Conservation (phyloP, 2,329 filamentous ascomycete genomes). For the Penicillium sp. region DNA sequence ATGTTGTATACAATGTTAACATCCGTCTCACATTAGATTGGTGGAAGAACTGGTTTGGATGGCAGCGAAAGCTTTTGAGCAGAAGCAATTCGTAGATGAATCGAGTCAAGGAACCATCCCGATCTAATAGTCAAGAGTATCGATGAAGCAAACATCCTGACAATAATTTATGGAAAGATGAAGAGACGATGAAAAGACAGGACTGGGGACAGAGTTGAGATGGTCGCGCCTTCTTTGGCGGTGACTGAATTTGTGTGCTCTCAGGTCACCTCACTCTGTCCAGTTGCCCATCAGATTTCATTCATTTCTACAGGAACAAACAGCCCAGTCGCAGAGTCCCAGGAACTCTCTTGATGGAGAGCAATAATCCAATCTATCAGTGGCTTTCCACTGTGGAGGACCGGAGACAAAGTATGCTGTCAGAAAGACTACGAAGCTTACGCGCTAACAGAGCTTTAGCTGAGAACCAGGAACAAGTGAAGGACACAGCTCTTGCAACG, state of each 20-base stretch:
- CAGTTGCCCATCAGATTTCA: not conserved
- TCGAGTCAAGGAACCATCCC: not conserved
- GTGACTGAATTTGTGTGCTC: not conserved
- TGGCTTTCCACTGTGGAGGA: constrained; percentile 13
- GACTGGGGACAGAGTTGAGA: not conserved
- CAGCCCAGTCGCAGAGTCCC: not conserved
- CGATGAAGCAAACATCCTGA: not conserved
- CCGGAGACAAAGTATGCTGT: not conserved
- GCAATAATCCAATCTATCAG: constrained; percentile 7
- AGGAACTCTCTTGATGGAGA: constrained; percentile 1
- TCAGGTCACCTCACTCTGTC: not conserved
- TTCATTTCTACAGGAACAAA: not conserved
- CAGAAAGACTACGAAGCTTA: too few species aligned
- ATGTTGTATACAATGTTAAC: not conserved
- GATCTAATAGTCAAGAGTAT: not conserved
- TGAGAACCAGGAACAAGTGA: not conserved
- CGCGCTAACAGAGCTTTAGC: not conserved
- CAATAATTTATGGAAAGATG: not conserved
- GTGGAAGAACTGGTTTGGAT: too few species aligned
- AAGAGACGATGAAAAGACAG: not conserved
- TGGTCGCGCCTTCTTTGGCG: constrained; percentile 2
- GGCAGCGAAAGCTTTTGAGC: not conserved
- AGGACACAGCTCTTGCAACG: too few species aligned
- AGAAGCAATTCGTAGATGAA: not conserved
- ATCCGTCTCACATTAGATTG: not conserved